Evolutionary conservation across 805 yeast genomes (phyloP).

Genomic region (Cyberlindnera xishuangbannaensis): DNA sequence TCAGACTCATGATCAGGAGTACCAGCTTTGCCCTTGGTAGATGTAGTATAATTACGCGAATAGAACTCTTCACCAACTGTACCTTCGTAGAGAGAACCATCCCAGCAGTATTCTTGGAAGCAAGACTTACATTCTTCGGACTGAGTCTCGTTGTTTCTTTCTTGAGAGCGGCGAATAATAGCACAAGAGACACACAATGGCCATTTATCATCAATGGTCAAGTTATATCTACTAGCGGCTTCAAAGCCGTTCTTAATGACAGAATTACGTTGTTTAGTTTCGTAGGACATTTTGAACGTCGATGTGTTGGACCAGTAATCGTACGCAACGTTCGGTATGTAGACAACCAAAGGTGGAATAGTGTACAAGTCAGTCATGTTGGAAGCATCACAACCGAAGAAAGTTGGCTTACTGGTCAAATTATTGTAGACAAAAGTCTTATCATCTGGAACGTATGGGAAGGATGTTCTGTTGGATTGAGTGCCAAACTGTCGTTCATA

Average conservation of each 20-base stretch:
- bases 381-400: slow-evolving; percentile 74
- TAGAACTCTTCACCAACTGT: slow-evolving; percentile 3
- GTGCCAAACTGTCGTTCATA: slow-evolving; percentile 51
- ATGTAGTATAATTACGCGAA: slow-evolving; percentile 6
- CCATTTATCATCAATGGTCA: slow-evolving; percentile 65
- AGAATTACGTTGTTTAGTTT: slow-evolving; percentile 47
- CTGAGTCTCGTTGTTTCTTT: slow-evolving; percentile 54
- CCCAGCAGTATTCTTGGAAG: slow-evolving; percentile 73
- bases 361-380: slow-evolving; percentile 51
- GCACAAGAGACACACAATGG: slow-evolving; percentile 79
- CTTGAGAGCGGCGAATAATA: slow-evolving; percentile 70
- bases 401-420: slow-evolving; percentile 66
- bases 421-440: slow-evolving; percentile 54
- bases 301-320: slow-evolving; percentile 63
- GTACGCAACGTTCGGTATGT: slow-evolving; percentile 68
- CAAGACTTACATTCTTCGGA: slow-evolving; percentile 65
- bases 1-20: slow-evolving; percentile 6
- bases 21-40: slow-evolving; percentile 1
- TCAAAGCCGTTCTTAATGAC: slow-evolving; percentile 75
- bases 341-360: slow-evolving; percentile 69
- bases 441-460: slow-evolving; percentile 79
- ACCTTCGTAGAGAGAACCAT: slow-evolving; percentile 33
- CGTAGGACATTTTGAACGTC: slow-evolving; percentile 61
- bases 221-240: slow-evolving; percentile 56
- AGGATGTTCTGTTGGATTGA: slow-evolving; percentile 51